Base-by-base conservation (phyloP, 208 protist species). In the Crithidia sp. region DNA sequence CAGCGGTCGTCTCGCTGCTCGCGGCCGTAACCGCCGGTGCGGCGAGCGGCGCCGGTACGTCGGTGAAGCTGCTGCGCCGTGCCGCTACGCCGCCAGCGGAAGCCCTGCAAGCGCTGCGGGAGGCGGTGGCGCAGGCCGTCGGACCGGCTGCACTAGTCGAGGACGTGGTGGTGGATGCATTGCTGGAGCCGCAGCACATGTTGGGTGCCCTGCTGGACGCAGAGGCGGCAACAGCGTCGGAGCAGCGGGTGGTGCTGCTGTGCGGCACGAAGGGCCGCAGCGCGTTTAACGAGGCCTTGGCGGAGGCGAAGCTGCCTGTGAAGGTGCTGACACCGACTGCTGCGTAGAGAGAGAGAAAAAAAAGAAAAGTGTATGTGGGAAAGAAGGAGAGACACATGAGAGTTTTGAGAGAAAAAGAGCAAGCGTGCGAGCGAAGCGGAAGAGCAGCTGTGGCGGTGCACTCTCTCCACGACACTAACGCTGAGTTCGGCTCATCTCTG, bases 141-240 rank as follows among this genome's bases (percentile, higher is more conserved):
- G 61, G 57, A 4, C 7, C 39, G 7, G 43, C 43, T n/a, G 52
- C 63, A 9, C 47, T 60, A 17, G 53, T 73, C 0, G 78, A 84
- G 17, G 43, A 60, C 2, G 75, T 80, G 12, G 61, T 65, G 14
- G 81, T 81, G 74, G 86, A 91, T 8, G 61, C 49, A 13, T 36
- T 88, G 41, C 44, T 88, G 53, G 80, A 79, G 14, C 60, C 86
- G 12, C 57, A 80, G 41, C 83, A 88, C 66, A 17, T 86, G 59
- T 40, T 91, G 2, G 81, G 69, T 28, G 83, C 82, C n/a, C 50
- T 85, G 40, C 45, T 85, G 37, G 70, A 71, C 10, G 47, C 64
- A 12, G 57, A 50, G 55, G 62, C 41, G 17, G 7, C 49, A 17
- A 12, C 59, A n/a, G 10, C 28, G 65, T 39, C 53, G 40, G 41